Conservation (phyloP, 768 basidiomycete species). For the Tricholoma bakamatsutake region DNA sequence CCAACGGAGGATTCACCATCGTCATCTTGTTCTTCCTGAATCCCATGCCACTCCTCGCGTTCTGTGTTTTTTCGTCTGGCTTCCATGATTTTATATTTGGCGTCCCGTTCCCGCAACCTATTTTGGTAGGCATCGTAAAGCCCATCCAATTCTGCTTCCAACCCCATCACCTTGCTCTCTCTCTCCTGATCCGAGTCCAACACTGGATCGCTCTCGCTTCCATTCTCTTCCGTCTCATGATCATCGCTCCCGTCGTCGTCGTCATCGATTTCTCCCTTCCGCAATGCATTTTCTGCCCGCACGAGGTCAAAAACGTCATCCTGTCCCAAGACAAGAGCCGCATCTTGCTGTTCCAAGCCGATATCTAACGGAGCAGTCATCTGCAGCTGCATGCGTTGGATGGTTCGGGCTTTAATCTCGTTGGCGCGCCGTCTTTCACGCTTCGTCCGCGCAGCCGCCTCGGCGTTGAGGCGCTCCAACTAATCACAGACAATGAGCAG, state of each 20-base stretch:
- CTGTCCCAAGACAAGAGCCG: constrained; percentile 65
- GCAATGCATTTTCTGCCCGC: constrained; percentile 41
- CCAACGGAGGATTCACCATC: constrained; percentile 38
- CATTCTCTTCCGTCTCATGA: constrained; percentile 19
- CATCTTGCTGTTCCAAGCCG: constrained; percentile 79
- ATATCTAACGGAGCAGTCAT: constrained; percentile 99
- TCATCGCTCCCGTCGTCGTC: constrained; percentile 33
- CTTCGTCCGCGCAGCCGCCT: constrained; percentile 66
- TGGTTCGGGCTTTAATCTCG: constrained; percentile 80
- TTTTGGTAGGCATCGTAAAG: constrained; percentile 86
- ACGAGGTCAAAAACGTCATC: constrained; percentile 88
- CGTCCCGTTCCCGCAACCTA: constrained; percentile 74
- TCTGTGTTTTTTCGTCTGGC: constrained; percentile 66
- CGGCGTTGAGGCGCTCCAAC: constrained; percentile 81
- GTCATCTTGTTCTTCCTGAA: constrained; percentile 36
- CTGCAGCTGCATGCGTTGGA: constrained; percentile 92
- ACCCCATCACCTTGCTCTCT: constrained; percentile 47
- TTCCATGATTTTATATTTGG: constrained; percentile 82
- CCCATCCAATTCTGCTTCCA: constrained; percentile 86
- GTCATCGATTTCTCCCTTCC: constrained; percentile 28
- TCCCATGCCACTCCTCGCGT: constrained; percentile 79
- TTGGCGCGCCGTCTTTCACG: constrained; percentile 81
- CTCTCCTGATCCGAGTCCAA: constrained; percentile 67
- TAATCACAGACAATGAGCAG: constrained; percentile 24
- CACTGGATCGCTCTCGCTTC: constrained; percentile 29